These are phyloP conservation scores for Cucumis melo DNA, from an alignment of 306 rosid genomes.

Conservation along the genomic window DNA sequence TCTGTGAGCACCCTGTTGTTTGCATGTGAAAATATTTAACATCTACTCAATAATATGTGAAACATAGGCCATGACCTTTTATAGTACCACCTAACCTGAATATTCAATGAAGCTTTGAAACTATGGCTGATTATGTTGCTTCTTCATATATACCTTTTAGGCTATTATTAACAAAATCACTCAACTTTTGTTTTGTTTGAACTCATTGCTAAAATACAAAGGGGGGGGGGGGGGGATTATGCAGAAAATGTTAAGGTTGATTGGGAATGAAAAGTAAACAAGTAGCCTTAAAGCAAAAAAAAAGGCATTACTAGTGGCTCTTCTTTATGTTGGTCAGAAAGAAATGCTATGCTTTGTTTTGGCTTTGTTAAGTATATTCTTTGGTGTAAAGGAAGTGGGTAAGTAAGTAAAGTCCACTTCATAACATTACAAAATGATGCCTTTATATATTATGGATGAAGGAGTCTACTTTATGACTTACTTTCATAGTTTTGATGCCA, in stretches of 20 bases:
- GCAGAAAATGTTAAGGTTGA: neutral
- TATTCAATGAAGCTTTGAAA: neutral
- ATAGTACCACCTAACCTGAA: neutral
- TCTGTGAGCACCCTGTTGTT: neutral
- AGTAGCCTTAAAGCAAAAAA: neutral
- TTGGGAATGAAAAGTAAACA: neutral
- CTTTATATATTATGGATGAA: neutral
- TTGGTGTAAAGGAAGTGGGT: neutral
- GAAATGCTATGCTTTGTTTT: conserved; percentile 25
- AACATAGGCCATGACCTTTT: neutral
- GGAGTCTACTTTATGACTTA: neutral
- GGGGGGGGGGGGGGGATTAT: neutral
- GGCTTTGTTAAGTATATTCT: neutral
- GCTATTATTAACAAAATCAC: neutral
- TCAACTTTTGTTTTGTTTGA: neutral
- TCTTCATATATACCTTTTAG: neutral
- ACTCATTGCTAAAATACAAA: neutral
- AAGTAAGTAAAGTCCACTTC: conserved; percentile 5
- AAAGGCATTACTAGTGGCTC: conserved; percentile 10
- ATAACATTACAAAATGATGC: neutral
- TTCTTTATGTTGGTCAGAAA: neutral
- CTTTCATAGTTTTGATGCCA: neutral
- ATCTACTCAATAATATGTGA: neutral
- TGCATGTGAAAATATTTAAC: neutral
- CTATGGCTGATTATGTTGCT: neutral